These are phyloP conservation scores for Sphaerostilbella broomeana DNA, from an alignment of 2,329 filamentous ascomycete species.

Conservation along the genomic window DNA sequence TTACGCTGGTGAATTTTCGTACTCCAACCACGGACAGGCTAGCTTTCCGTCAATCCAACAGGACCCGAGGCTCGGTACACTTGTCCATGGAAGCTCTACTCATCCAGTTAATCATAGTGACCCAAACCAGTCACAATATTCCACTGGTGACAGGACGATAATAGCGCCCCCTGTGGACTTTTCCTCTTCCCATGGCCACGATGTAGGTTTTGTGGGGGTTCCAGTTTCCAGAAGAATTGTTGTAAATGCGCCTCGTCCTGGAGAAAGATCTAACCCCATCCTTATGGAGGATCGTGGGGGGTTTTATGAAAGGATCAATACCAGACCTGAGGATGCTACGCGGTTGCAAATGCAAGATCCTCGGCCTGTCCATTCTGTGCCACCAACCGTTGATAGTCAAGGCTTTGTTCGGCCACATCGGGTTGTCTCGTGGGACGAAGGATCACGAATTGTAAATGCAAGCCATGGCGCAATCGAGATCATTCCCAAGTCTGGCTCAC, in stretches of 20 bases:
- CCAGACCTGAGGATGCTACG: constrained; percentile 1
- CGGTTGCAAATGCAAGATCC: constrained; percentile 11
- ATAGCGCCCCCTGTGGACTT: constrained; percentile 1
- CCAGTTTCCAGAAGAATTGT: constrained; percentile 23
- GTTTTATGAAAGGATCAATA: constrained; percentile 29
- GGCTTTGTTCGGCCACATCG: constrained; percentile 12
- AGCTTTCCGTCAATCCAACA: not conserved
- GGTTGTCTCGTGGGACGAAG: constrained; percentile 18
- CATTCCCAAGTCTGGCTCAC: constrained; percentile 15
- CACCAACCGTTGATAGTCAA: constrained; percentile 12
- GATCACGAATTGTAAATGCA: constrained; percentile 15
- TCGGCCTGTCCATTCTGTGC: constrained; percentile 5
- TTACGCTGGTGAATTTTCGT: constrained; percentile 16
- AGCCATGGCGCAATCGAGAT: constrained; percentile 18
- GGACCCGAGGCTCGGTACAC: not conserved
- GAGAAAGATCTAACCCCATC: constrained; percentile 27
- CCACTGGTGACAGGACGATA: constrained; percentile 4
- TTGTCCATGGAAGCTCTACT: constrained; percentile 9
- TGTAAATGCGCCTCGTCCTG: constrained; percentile 26
- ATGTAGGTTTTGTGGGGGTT: no score
- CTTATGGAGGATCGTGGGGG: constrained; percentile 36
- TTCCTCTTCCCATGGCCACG: no score
- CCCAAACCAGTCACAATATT: not conserved
- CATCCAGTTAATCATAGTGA: constrained; percentile 6
- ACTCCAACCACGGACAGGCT: constrained; percentile 9